These are phyloP conservation scores for Diaporthe humulicola DNA, from an alignment of 2,329 filamentous ascomycete species.

Conservation along the genomic window DNA sequence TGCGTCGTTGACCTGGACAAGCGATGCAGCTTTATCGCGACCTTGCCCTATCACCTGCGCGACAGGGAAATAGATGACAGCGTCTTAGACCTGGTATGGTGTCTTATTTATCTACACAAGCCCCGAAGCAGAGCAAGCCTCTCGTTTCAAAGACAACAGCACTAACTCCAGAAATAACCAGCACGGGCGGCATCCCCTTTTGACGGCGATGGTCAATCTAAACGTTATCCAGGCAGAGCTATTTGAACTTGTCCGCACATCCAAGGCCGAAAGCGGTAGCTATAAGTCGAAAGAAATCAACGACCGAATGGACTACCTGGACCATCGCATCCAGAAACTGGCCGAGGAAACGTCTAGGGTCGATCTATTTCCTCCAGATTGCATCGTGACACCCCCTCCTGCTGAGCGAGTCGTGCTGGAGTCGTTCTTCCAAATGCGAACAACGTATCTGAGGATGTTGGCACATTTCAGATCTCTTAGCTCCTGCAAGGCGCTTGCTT, in stretches of 20 bases:
- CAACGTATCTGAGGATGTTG: slow-evolving; percentile 12
- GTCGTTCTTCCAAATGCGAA: slow-evolving; percentile 16
- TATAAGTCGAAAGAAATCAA: slow-evolving; percentile 11
- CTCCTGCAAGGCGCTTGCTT: slow-evolving; percentile 10
- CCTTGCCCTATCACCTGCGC: not conserved
- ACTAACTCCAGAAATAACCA: not conserved
- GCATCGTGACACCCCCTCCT: not conserved
- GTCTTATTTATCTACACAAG: not conserved
- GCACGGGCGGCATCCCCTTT: slow-evolving; percentile 6
- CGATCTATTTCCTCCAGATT: not conserved
- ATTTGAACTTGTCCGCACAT: not conserved
- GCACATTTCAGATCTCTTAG: slow-evolving; percentile 13
- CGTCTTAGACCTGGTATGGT: slow-evolving; percentile 2
- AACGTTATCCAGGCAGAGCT: slow-evolving; percentile 10
- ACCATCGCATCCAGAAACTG: not conserved
- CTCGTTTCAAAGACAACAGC: not conserved
- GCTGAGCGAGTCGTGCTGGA: not conserved
- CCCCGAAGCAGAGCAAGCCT: no score
- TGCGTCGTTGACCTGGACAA: slow-evolving; percentile 16
- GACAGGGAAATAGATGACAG: slow-evolving; percentile 8
- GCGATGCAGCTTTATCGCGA: slow-evolving; percentile 11
- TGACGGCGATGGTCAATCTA: not conserved
- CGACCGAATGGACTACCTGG: slow-evolving; percentile 20
- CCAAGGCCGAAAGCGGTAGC: not conserved
- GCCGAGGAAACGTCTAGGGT: not conserved